Evolutionary conservation across 345 rosid species (phyloP).

Genomic region (Syzygium oleosum): DNA sequence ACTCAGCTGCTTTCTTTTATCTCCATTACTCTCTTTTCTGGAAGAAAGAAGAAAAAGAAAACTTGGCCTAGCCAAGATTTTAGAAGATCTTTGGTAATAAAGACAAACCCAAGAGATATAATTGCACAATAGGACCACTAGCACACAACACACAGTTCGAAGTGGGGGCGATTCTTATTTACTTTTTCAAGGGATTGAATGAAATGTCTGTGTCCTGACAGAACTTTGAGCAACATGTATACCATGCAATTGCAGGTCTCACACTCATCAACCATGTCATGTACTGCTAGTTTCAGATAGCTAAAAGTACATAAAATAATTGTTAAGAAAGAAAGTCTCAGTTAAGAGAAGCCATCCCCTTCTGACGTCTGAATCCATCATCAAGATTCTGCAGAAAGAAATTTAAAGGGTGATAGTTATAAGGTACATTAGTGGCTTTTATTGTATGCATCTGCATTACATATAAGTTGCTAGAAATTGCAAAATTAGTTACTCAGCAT

Average conservation of each 20-base stretch:
- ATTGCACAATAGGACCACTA: neutral
- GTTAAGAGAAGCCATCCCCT: neutral
- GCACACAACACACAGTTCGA: neutral
- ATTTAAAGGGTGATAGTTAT: neutral
- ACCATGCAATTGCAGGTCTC: neutral
- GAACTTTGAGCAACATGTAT: neutral
- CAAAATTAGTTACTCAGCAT: neutral
- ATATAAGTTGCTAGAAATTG: neutral
- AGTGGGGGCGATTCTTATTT: neutral
- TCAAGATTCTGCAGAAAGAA: neutral
- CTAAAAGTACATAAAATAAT: neutral
- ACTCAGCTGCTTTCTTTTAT: neutral
- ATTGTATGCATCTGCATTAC: neutral
- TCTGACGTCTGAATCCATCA: neutral
- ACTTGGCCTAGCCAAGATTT: constrained; percentile 3
- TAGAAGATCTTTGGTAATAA: neutral
- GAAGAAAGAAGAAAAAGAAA: neutral
- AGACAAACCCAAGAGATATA: neutral
- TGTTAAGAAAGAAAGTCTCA: neutral
- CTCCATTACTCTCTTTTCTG: neutral
- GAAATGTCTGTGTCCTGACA: neutral
- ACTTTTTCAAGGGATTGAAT: neutral
- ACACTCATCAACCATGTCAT: neutral
- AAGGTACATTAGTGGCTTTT: neutral
- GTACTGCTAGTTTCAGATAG: neutral